Evolutionary conservation across 441 rosid species (phyloP).

Genomic region (Gossypium schwendimanii): DNA sequence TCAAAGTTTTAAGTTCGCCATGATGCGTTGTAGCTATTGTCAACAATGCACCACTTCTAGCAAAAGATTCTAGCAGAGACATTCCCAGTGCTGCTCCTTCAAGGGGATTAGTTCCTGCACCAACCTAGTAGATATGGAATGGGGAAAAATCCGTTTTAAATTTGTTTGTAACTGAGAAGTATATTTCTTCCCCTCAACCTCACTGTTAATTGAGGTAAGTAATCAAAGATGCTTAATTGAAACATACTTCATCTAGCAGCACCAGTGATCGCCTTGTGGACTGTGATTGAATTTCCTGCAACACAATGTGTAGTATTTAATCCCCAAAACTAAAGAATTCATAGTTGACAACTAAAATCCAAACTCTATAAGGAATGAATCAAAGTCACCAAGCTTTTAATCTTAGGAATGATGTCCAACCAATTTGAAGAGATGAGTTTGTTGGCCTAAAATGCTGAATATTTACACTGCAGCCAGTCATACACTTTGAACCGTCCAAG

Average conservation of each 20-base stretch:
- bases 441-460: slow-evolving; percentile 7
- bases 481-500: slow-evolving; percentile 12
- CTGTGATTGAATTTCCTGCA: slow-evolving; percentile 71
- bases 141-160: background rate
- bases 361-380: background rate
- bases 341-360: background rate
- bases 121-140: slow-evolving; percentile 46
- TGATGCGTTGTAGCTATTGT: slow-evolving; percentile 97
- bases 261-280: slow-evolving; percentile 76
- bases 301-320: background rate
- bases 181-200: background rate
- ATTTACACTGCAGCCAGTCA: background rate
- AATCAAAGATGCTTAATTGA: background rate
- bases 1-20: slow-evolving; percentile 83
- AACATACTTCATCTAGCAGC: slow-evolving; percentile 85
- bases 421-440: background rate
- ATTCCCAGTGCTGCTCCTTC: slow-evolving; percentile 97
- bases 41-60: slow-evolving; percentile 59
- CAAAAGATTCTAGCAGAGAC: slow-evolving; percentile 85
- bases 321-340: background rate
- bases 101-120: slow-evolving; percentile 96
- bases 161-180: background rate
- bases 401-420: background rate
- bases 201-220: background rate
- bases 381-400: background rate